These are phyloP conservation scores for Rosellinia necatrix DNA, from an alignment of 2,329 filamentous ascomycete genomes.

Conservation along the genomic window DNA sequence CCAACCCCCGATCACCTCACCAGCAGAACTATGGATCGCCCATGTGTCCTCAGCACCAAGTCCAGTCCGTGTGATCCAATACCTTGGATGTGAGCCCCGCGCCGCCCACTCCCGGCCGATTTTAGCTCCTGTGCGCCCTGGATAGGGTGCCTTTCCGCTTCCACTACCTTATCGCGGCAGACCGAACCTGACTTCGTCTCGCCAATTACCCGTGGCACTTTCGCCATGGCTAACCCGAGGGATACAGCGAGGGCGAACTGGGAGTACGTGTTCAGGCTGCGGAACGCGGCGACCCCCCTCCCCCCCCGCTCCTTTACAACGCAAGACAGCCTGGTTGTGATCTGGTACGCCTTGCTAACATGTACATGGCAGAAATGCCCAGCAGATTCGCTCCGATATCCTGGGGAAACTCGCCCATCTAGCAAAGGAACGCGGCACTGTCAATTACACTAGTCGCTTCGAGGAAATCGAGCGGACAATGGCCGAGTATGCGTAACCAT, in stretches of 20 bases:
- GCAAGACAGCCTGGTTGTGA: not conserved
- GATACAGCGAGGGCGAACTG: conserved; percentile 36
- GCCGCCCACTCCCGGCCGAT: conserved; percentile 28
- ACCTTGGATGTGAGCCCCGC: conserved; percentile 38
- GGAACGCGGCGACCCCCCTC: not conserved
- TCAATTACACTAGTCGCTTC: conserved; percentile 39
- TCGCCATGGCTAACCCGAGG: conserved; percentile 36
- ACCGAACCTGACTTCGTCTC: conserved; percentile 14
- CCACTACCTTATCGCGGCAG: conserved; percentile 7
- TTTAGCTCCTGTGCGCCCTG: conserved; percentile 27
- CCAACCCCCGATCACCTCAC: conserved; percentile 28
- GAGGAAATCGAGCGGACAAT: conserved; percentile 40
- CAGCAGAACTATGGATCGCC: conserved; percentile 42
- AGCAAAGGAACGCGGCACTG: conserved; percentile 38
- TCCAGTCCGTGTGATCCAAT: conserved; percentile 42
- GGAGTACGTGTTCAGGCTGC: conserved; percentile 33
- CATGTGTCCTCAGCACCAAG: conserved; percentile 31
- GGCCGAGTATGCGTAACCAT: conserved; percentile 38
- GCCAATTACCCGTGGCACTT: conserved; percentile 1
- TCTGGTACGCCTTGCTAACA: conserved; percentile 20
- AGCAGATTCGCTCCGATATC: conserved; percentile 38
- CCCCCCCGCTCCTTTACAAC: too few species aligned
- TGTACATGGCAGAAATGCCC: conserved; percentile 30
- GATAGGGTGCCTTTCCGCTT: conserved; percentile 25
- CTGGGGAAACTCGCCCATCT: conserved; percentile 32